Percentiles rank a stretch among this genome's conserved stretches.
phyloP scores from a whole-genome alignment of 163 green algal genomes.

The Coccomyxa subellipsoidea region DNA sequence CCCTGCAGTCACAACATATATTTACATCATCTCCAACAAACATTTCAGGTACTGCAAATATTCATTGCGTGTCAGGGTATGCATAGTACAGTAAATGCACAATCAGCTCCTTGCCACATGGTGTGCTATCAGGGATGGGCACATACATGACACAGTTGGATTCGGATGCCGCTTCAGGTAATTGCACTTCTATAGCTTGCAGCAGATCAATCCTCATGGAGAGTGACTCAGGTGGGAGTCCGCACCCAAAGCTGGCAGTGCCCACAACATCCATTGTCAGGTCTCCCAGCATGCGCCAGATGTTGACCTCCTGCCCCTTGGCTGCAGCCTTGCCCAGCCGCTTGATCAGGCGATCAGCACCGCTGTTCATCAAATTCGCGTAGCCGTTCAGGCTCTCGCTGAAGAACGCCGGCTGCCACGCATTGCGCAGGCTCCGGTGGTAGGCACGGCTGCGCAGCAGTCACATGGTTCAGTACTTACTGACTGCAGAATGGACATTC shows the following conservation, averaged over 20 bases:
- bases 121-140: not conserved
- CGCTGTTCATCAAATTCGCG: not conserved
- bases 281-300: conserved; percentile 3
- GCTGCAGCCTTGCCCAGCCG: not conserved
- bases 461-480: not conserved
- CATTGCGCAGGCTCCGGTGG: conserved; percentile 6
- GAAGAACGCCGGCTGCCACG: not conserved
- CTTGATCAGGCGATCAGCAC: not conserved
- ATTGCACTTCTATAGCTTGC: no score
- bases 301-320: not conserved
- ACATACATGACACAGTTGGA: not conserved
- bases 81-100: not conserved
- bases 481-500: not conserved
- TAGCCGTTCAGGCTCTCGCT: not conserved
- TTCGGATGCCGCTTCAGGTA: no score
- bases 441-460: not conserved
- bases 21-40: not conserved
- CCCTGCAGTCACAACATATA: not conserved
- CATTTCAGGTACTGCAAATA: not conserved
- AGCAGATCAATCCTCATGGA: not conserved
- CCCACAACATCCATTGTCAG: not conserved
- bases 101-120: not conserved
- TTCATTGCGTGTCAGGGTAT: not conserved
- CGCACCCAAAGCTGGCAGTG: not conserved
- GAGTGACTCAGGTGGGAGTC: not conserved